Conservation (phyloP, 306 rosid species). For the Cucumis melo region DNA sequence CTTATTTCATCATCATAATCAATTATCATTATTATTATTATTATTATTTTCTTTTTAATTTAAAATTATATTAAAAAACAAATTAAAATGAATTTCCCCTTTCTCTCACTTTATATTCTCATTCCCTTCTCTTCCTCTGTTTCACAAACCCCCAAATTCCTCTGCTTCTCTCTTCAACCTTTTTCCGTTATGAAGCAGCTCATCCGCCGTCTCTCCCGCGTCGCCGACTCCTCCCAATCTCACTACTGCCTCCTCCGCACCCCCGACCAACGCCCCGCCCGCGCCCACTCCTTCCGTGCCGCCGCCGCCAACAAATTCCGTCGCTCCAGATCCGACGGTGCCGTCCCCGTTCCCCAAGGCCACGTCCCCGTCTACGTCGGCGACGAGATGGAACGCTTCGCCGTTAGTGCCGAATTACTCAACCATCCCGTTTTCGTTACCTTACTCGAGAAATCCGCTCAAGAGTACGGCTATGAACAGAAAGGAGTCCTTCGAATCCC, state of each 20-base stretch:
- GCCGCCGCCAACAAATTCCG: slow-evolving; percentile 10
- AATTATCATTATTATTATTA: too few species aligned
- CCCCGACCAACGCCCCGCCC: slow-evolving; percentile 11
- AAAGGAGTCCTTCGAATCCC: slow-evolving; percentile 82
- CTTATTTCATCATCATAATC: not conserved
- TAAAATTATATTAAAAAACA: too few species aligned
- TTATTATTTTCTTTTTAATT: not conserved
- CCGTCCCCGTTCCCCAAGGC: slow-evolving; percentile 41
- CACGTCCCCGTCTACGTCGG: slow-evolving; percentile 92
- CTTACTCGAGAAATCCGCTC: slow-evolving; percentile 70
- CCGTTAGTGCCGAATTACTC: slow-evolving; percentile 58
- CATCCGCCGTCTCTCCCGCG: slow-evolving; percentile 71
- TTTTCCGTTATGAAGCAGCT: slow-evolving; percentile 50
- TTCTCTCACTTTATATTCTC: not conserved
- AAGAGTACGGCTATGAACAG: slow-evolving; percentile 90
- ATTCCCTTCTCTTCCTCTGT: not conserved
- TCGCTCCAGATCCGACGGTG: not conserved
- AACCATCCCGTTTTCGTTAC: slow-evolving; percentile 79
- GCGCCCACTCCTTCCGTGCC: slow-evolving; percentile 21
- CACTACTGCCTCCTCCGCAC: slow-evolving; percentile 63
- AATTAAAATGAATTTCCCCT: not conserved
- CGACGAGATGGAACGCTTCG: slow-evolving; percentile 87
- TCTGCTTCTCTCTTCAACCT: not conserved
- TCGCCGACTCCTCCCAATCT: slow-evolving; percentile 82
- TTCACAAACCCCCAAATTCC: not conserved